Percentiles rank a stretch among this genome's conserved stretches.
Evolutionary conservation across 306 rosid species (phyloP).

Genomic region (Prinsepia uniflora): DNA sequence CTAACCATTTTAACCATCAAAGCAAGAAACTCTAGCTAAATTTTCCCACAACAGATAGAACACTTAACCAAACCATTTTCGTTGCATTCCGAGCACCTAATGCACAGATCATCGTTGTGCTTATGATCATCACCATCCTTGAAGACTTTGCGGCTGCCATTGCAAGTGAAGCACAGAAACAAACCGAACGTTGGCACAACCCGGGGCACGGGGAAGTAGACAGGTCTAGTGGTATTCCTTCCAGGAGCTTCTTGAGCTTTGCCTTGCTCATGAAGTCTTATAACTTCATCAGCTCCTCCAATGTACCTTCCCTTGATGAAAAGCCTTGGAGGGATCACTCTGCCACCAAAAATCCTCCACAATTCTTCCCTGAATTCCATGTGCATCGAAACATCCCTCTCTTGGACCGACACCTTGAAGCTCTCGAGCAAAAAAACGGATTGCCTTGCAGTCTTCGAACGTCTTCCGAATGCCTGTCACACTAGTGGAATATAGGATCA

Average conservation of each 20-base stretch:
- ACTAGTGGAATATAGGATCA: slow-evolving; percentile 83
- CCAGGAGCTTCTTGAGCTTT: slow-evolving; percentile 64
- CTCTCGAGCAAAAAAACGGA: slow-evolving; percentile 75
- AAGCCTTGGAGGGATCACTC: slow-evolving; percentile 81
- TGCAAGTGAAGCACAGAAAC: slow-evolving; percentile 59
- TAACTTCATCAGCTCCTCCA: slow-evolving; percentile 92
- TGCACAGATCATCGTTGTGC: slow-evolving; percentile 22
- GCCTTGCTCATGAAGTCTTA: slow-evolving; percentile 79
- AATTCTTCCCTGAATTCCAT: slow-evolving; percentile 77
- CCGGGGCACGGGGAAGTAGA: slow-evolving; percentile 44
- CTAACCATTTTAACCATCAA: slow-evolving; percentile 13
- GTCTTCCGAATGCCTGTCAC: slow-evolving; percentile 84
- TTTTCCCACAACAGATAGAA: slow-evolving; percentile 58
- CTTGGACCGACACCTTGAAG: slow-evolving; percentile 49
- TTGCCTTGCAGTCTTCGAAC: slow-evolving; percentile 61
- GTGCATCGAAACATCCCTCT: slow-evolving; percentile 85
- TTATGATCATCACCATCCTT: slow-evolving; percentile 17
- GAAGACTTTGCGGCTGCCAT: slow-evolving; percentile 72
- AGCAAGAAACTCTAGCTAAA: slow-evolving; percentile 2
- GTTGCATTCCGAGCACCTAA: slow-evolving; percentile 68
- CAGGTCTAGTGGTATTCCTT: slow-evolving; percentile 49
- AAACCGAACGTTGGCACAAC: slow-evolving; percentile 64
- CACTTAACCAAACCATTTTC: slow-evolving; percentile 90
- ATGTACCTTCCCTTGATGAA: slow-evolving; percentile 83
- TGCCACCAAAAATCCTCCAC: slow-evolving; percentile 59